Evolutionary conservation across 2,329 filamentous ascomycete species (phyloP).

Genomic region (Nectriaceae sp.): DNA sequence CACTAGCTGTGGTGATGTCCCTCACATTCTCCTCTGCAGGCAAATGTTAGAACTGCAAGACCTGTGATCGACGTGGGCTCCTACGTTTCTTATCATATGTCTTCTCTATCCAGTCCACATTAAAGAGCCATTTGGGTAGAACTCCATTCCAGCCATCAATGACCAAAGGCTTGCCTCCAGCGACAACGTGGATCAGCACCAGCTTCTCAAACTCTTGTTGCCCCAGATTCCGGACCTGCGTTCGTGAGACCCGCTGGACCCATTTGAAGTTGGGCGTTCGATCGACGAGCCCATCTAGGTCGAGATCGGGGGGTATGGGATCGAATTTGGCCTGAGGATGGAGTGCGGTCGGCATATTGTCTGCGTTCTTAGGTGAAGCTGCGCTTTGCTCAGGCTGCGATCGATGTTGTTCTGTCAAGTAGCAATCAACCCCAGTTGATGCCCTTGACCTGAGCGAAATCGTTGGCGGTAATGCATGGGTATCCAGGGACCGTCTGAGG

Average conservation of each 20-base stretch:
- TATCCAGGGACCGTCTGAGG: too few relatives aligned
- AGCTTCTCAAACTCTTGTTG: slow-evolving; percentile 83
- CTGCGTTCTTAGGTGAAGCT: neutral
- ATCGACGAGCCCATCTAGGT: slow-evolving; percentile 75
- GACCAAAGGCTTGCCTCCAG: slow-evolving; percentile 83
- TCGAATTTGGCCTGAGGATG: slow-evolving; percentile 89
- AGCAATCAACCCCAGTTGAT: too few relatives aligned
- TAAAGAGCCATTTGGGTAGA: slow-evolving; percentile 78
- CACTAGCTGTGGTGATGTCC: slow-evolving; percentile 71
- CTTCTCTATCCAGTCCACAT: slow-evolving; percentile 74
- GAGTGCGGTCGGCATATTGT: slow-evolving; percentile 70
- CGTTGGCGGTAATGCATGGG: too few relatives aligned
- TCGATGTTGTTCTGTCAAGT: too few relatives aligned
- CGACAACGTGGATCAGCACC: slow-evolving; percentile 79
- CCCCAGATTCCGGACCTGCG: slow-evolving; percentile 76
- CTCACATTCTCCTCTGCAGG: slow-evolving; percentile 76
- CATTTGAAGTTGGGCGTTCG: slow-evolving; percentile 82
- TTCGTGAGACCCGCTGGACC: slow-evolving; percentile 76
- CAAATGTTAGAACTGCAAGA: slow-evolving; percentile 19
- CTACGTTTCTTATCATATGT: slow-evolving; percentile 78
- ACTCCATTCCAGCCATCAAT: slow-evolving; percentile 84
- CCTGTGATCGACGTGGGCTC: slow-evolving; percentile 25
- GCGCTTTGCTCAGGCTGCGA: slow-evolving; percentile 3
- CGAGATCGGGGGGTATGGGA: slow-evolving; percentile 83
- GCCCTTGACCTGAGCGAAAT: too few relatives aligned